Percentiles rank a stretch among this genome's conserved stretches.
Conservation (phyloP, 208 protist genomes). For the Novymonas esmeraldas region DNA sequence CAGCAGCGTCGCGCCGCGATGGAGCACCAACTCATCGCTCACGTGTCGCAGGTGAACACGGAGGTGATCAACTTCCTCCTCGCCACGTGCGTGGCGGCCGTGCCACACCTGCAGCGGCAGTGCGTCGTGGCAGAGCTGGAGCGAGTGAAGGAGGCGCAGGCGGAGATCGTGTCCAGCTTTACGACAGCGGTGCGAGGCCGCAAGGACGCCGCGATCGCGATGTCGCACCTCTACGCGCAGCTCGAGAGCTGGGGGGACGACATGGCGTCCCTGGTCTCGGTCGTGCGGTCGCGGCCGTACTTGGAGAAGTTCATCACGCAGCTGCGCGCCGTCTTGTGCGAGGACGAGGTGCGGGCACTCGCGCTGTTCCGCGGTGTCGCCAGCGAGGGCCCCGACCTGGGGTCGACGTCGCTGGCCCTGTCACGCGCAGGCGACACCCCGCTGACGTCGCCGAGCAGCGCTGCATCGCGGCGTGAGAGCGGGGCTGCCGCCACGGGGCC, state of each 20-base stretch:
- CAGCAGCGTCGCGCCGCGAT: slow-evolving; percentile 22
- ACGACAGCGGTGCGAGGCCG: slow-evolving; percentile 18
- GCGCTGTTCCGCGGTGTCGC: slow-evolving; percentile 16
- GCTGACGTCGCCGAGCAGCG: not conserved
- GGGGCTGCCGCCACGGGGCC: not conserved
- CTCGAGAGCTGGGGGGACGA: slow-evolving; percentile 23
- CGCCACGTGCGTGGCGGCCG: slow-evolving; percentile 35
- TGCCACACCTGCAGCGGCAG: slow-evolving; percentile 32
- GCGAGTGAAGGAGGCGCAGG: slow-evolving; percentile 13
- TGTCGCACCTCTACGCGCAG: slow-evolving; percentile 19
- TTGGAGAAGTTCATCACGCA: slow-evolving; percentile 56
- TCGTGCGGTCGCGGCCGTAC: slow-evolving; percentile 23
- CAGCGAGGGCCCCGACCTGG: too few species aligned
- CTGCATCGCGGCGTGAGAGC: not conserved
- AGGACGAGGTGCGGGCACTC: slow-evolving; percentile 72
- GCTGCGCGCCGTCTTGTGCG: slow-evolving; percentile 68
- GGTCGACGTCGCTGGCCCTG: too few species aligned
- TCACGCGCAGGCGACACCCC: not conserved
- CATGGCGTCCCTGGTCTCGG: slow-evolving; percentile 32
- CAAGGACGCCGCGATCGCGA: slow-evolving; percentile 26
- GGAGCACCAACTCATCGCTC: slow-evolving; percentile 56
- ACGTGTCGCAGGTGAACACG: slow-evolving; percentile 77
- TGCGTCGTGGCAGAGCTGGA: slow-evolving; percentile 26
- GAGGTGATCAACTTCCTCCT: slow-evolving; percentile 86
- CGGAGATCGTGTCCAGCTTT: slow-evolving; percentile 23